Evolutionary conservation across 345 rosid genomes (phyloP), one percentile per base, ranked within the genome.

Genomic region (Aurinia saxatilis): DNA sequence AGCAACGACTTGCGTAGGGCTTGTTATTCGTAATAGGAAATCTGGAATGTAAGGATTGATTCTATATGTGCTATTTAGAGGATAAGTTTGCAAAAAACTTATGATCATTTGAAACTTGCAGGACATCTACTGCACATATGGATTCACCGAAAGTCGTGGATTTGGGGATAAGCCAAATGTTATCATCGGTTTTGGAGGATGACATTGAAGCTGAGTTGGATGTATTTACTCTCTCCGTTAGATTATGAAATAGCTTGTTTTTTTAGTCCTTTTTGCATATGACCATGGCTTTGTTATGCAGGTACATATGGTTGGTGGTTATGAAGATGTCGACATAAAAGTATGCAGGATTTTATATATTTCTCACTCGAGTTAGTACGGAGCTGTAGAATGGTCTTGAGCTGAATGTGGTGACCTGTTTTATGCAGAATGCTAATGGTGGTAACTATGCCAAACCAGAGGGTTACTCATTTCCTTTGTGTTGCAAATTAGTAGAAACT

Each of bases 231-330:
- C 34, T 38, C 49, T 14, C 34, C 8, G 21, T 23, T 71, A 25
- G 13, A 39, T 11, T 14, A 34, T 21, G 0, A 19, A n/a, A 6
- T 13, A 29, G 6, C 7, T n/a, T n/a, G 6, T 51, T 17, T 8
- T 16, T 11, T 7, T 30, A 57, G 38, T 45, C 8, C 2, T 36
- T 15, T 59, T 36, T 59, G 23, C 48, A 27, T 16, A 34, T n/a
- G 23, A 53, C 37, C 37, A 68, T 25, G 19, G 45, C 9, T 62
- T 46, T 9, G 45, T 55, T 21, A 39, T 79, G 77, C 87, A 92
- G 98, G 95, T 86, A 68, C 93, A 92, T 72, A 34, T 92, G 23
- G 51, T 92, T 76, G 98, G 96, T 65, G 95, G 84, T 49, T 88
- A 81, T 73, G 85, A 86, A 67, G 98, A 88, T 58, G 77, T 76